These are phyloP conservation scores for Podospora comata DNA, from an alignment of 495 filamentous ascomycete species.

Conservation along the genomic window DNA sequence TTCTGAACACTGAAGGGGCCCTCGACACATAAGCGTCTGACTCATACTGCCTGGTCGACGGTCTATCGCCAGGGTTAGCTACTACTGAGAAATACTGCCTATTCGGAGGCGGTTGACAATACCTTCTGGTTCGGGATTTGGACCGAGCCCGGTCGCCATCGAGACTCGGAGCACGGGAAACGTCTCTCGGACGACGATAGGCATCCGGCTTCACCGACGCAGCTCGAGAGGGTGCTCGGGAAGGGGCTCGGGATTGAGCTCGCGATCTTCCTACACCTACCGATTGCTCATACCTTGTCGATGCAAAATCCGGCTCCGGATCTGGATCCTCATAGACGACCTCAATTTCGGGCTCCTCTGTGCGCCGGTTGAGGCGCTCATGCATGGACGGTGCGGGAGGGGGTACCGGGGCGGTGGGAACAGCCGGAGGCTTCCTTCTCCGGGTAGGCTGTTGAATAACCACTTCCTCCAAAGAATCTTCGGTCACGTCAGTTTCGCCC, in stretches of 20 bases:
- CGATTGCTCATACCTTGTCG: constrained; percentile 24
- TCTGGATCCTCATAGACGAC: constrained; percentile 27
- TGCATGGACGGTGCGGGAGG: constrained; percentile 22
- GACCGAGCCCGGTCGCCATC: constrained; percentile 35
- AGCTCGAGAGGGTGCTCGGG: constrained; percentile 25
- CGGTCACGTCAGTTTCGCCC: constrained; percentile 37
- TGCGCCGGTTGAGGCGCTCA: constrained; percentile 26
- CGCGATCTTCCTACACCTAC: constrained; percentile 1
- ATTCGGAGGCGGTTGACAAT: constrained; percentile 11
- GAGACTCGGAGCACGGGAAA: constrained; percentile 26
- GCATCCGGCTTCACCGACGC: constrained; percentile 21
- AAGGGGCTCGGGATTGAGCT: constrained; percentile 5
- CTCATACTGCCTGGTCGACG: constrained; percentile 38
- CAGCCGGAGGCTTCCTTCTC: constrained; percentile 18
- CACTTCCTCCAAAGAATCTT: constrained; percentile 37
- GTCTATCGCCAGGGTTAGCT: constrained; percentile 27
- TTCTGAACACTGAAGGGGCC: constrained; percentile 29
- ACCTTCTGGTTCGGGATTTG: constrained; percentile 40
- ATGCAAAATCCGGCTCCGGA: constrained; percentile 15
- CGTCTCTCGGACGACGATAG: constrained; percentile 32
- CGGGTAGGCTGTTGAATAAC: constrained; percentile 16
- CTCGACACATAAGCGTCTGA: constrained; percentile 33
- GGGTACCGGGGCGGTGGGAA: constrained; percentile 20
- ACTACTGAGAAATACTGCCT: not conserved
- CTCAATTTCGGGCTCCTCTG: constrained; percentile 22